These are phyloP conservation scores for Platanthera guangdongensis DNA, from an alignment of 106 monocot species.

Conservation along the genomic window DNA sequence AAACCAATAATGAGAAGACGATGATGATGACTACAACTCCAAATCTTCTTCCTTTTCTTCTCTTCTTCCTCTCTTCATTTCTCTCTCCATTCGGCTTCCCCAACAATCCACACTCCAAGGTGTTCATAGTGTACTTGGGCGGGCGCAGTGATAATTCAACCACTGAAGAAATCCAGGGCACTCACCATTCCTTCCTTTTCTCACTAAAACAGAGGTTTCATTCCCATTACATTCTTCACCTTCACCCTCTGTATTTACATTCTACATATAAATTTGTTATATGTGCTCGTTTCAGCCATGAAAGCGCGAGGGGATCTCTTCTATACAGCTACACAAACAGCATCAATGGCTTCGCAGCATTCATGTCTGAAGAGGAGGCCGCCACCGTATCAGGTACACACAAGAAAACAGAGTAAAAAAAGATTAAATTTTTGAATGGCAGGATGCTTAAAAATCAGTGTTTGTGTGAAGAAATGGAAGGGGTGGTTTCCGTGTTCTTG, in stretches of 20 bases:
- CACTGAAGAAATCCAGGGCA: neutral
- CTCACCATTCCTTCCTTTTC: constrained; percentile 17
- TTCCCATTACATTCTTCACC: neutral
- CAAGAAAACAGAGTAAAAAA: neutral
- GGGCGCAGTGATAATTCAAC: constrained; percentile 1
- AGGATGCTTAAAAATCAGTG: neutral
- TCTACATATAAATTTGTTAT: too few species aligned
- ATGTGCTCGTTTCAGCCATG: constrained; percentile 21
- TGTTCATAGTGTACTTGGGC: constrained; percentile 16
- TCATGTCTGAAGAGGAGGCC: constrained; percentile 62
- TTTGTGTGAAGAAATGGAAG: constrained; percentile 36
- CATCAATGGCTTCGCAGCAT: constrained; percentile 80
- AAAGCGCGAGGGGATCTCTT: constrained; percentile 41
- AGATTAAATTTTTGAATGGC: neutral
- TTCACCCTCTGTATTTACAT: neutral
- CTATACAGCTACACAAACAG: constrained; percentile 73
- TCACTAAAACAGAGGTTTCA: constrained; percentile 17
- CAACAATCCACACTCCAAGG: neutral
- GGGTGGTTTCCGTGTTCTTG: constrained; percentile 44
- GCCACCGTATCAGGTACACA: constrained; percentile 36
- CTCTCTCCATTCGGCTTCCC: neutral
- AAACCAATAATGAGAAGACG: neutral
- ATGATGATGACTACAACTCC: neutral
- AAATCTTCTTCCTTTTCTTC: too few species aligned
- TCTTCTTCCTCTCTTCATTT: neutral